A percentile compares a stretch with the other conserved stretches of the same genome.
phyloP scores from a whole-genome alignment of 2,329 filamentous ascomycete species.

The Aspergillus neotritici region DNA sequence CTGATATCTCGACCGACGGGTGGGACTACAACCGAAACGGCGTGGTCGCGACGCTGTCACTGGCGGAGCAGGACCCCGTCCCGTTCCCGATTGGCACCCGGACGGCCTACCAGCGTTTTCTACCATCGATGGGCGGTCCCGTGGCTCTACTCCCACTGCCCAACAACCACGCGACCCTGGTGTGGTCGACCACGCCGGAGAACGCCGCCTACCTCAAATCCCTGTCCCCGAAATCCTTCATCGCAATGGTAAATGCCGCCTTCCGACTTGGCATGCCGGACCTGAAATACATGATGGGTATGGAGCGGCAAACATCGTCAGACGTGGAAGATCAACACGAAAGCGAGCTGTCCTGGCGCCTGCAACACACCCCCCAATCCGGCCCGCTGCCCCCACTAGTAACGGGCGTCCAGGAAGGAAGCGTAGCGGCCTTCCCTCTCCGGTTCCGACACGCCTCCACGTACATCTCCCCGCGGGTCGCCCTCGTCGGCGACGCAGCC shows the following conservation, averaged over 20 bases:
- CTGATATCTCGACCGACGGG: conserved; percentile 74
- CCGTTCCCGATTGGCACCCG: conserved; percentile 45
- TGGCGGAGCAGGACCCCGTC: conserved; percentile 46
- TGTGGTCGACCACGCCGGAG: conserved; percentile 87
- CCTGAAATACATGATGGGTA: conserved; percentile 72
- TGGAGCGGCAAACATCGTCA: conserved; percentile 36
- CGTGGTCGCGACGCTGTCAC: conserved; percentile 78
- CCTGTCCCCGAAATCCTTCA: conserved; percentile 66
- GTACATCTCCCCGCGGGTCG: conserved; percentile 84
- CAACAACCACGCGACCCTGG: conserved; percentile 73
- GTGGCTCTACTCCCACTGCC: conserved; percentile 88
- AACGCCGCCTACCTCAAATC: conserved; percentile 75
- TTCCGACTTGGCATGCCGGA: conserved; percentile 78
- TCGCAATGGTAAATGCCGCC: conserved; percentile 85
- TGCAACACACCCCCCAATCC: conserved; percentile 60
- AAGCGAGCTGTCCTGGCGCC: conserved; percentile 79
- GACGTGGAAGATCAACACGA: conserved; percentile 45
- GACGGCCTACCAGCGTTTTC: conserved; percentile 89
- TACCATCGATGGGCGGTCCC: conserved; percentile 72
- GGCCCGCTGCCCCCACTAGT: conserved; percentile 60
- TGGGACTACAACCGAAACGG: conserved; percentile 94
- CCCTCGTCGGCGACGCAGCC: conserved; percentile 87
- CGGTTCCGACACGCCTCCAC: conserved; percentile 89
- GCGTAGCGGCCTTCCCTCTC: conserved; percentile 82
- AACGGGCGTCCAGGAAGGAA: conserved; percentile 67